Evolutionary conservation across 164 flowering plant genomes (phyloP).

Genomic region (Tinospora cordifolia): DNA sequence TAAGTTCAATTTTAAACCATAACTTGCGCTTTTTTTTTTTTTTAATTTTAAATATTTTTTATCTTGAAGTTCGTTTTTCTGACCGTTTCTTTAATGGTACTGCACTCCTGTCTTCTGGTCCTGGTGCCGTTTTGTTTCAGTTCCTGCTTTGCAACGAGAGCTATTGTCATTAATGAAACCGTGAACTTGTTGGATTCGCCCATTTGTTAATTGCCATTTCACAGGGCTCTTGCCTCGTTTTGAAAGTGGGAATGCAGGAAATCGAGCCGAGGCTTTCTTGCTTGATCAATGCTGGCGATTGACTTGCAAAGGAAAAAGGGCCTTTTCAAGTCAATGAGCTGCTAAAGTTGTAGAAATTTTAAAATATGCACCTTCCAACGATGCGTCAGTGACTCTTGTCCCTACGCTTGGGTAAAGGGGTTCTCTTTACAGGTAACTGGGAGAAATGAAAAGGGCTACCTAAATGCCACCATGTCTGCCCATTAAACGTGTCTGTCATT

Average conservation of each 20-base stretch:
- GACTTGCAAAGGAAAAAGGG: too few species aligned
- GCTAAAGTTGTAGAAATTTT: neutral
- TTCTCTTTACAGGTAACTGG: neutral
- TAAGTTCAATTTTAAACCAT: neutral
- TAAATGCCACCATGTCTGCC: neutral
- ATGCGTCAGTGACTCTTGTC: constrained; percentile 1
- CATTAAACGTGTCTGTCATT: neutral
- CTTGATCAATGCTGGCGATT: too few species aligned
- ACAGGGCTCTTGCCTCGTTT: too few species aligned
- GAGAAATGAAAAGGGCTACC: neutral
- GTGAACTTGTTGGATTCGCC: too few species aligned
- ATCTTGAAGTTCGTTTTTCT: neutral
- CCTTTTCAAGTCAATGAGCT: neutral
- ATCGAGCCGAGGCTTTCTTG: too few species aligned
- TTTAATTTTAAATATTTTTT: too few species aligned
- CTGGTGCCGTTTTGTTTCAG: too few species aligned
- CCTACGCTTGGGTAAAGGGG: neutral
- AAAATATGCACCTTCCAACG: neutral
- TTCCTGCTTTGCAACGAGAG: too few species aligned
- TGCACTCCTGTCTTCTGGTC: neutral
- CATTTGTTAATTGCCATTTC: too few species aligned
- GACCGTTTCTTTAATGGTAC: neutral
- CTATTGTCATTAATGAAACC: too few species aligned
- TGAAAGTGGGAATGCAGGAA: neutral
- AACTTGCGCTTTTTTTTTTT: too few species aligned